Evolutionary conservation across 2,329 filamentous ascomycete species (phyloP).

Genomic region (Grosmannia serpens): DNA sequence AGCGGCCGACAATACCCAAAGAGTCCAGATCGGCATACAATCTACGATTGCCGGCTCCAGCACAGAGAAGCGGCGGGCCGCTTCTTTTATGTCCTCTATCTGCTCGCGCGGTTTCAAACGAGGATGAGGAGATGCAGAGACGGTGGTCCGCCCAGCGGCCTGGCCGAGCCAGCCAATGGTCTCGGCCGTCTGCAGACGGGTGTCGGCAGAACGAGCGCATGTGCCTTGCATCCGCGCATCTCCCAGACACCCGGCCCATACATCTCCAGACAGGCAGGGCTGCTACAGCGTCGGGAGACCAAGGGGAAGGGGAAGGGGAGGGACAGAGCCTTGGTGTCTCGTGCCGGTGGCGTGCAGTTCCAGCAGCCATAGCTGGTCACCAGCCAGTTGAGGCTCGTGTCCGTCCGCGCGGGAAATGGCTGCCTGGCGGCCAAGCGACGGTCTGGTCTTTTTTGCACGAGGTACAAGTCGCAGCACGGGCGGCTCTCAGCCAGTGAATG

Average conservation of each 20-base stretch:
- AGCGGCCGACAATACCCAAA: background rate
- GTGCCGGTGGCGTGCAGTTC: background rate
- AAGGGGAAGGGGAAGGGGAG: no score
- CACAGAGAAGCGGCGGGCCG: background rate
- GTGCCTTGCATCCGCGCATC: background rate
- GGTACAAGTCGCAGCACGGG: constrained; percentile 2
- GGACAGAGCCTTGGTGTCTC: background rate
- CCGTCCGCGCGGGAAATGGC: no score
- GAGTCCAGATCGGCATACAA: background rate
- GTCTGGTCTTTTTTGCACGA: background rate
- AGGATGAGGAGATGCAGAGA: background rate
- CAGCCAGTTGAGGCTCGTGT: no score
- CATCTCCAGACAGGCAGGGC: no score
- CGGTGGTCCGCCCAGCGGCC: background rate
- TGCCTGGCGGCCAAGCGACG: no score
- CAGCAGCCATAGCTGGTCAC: no score
- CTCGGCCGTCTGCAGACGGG: background rate
- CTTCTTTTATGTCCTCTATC: background rate
- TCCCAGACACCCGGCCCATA: background rate
- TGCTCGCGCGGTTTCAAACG: background rate
- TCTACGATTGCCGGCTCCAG: no score
- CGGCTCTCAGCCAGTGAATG: constrained; percentile 4
- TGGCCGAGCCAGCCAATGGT: background rate
- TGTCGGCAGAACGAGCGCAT: background rate
- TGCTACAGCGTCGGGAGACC: no score